Evolutionary conservation across 257 asterid species (phyloP).

Genomic region (Gardenia jasminoides): DNA sequence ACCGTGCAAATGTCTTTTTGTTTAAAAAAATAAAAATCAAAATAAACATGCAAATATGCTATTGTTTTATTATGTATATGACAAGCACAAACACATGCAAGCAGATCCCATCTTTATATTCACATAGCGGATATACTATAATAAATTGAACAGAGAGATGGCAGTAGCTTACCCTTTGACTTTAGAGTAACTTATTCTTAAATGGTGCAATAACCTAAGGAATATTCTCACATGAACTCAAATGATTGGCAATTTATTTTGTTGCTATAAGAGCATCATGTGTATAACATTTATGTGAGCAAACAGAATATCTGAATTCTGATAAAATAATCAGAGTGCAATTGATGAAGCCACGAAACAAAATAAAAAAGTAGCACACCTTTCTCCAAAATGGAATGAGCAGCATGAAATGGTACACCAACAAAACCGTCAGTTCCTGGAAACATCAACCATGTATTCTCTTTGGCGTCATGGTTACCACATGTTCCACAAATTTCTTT

Average conservation of each 20-base stretch:
- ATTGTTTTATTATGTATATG: not conserved
- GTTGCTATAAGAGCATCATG: not conserved
- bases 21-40: no score
- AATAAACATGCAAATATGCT: not conserved
- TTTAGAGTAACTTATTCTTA: not conserved
- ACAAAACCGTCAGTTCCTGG: conserved; percentile 79
- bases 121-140: not conserved
- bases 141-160: not conserved
- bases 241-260: no score
- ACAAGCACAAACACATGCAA: not conserved
- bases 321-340: not conserved
- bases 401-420: conserved; percentile 83
- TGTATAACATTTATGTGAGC: not conserved
- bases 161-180: not conserved
- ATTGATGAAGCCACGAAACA: not conserved
- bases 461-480: conserved; percentile 76
- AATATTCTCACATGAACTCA: not conserved
- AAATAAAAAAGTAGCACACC: conserved; percentile 35
- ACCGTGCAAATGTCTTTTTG: no score
- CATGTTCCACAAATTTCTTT: conserved; percentile 85
- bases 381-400: conserved; percentile 84
- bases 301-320: not conserved
- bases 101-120: not conserved
- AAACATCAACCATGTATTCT: conserved; percentile 70
- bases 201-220: not conserved